phyloP scores from a whole-genome alignment of 768 basidiomycete genomes.

The Kwoniella dendrophila region DNA sequence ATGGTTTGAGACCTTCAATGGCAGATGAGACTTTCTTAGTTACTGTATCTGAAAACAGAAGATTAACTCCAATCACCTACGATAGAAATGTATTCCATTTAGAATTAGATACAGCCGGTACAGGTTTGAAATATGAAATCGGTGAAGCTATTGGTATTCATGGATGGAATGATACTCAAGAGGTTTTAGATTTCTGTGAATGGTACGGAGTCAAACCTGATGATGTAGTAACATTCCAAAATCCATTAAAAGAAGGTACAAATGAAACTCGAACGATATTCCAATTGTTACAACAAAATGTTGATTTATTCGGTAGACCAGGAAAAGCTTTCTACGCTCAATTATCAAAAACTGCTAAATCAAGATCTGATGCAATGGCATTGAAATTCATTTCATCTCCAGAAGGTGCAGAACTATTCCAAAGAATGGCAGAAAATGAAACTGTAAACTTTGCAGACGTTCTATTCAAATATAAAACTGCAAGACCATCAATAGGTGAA shows the following conservation, averaged over 20 bases:
- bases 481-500: constrained; percentile 77
- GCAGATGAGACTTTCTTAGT: constrained; percentile 89
- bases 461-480: constrained; percentile 72
- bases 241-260: constrained; percentile 63
- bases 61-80: constrained; percentile 91
- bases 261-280: constrained; percentile 92
- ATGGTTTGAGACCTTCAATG: constrained; percentile 79
- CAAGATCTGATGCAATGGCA: constrained; percentile 71
- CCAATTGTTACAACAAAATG: constrained; percentile 92
- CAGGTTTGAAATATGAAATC: constrained; percentile 90
- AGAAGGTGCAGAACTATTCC: constrained; percentile 88
- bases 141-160: constrained; percentile 97
- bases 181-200: constrained; percentile 82
- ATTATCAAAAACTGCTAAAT: constrained; percentile 73
- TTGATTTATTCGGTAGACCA: constrained; percentile 93
- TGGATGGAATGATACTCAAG: constrained; percentile 92
- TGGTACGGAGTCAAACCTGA: constrained; percentile 89
- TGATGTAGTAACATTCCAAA: constrained; percentile 77
- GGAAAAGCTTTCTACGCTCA: constrained; percentile 94
- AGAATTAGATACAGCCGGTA: constrained; percentile 88
- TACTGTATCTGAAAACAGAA: constrained; percentile 89
- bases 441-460: constrained; percentile 92
- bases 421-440: constrained; percentile 92
- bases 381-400: constrained; percentile 90
- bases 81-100: constrained; percentile 99